phyloP scores from a whole-genome alignment of 257 asterid genomes.

The Solanum paucissectum region DNA sequence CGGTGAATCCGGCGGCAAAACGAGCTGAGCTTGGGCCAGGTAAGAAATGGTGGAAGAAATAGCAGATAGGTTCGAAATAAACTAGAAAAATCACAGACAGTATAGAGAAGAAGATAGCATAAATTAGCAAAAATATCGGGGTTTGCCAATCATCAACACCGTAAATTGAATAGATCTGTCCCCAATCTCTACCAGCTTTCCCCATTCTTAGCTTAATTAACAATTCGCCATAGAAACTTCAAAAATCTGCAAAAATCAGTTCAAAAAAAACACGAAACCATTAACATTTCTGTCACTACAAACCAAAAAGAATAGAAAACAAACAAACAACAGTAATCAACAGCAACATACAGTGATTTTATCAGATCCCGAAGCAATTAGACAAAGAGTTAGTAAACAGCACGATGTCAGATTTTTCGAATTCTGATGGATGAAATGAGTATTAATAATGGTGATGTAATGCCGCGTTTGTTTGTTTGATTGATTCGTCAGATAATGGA shows the following conservation, averaged over 20 bases:
- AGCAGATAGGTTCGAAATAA: conserved; percentile 73
- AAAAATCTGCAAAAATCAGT: neutral
- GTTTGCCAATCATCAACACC: conserved; percentile 91
- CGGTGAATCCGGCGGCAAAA: conserved; percentile 74
- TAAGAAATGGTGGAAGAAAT: conserved; percentile 32
- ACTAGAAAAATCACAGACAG: conserved; percentile 53
- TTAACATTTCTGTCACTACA: neutral
- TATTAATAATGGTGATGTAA: conserved; percentile 6
- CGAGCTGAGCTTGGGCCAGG: conserved; percentile 73
- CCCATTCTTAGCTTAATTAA: conserved; percentile 33
- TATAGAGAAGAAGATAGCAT: conserved; percentile 54
- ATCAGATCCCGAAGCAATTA: neutral
- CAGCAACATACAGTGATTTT: neutral
- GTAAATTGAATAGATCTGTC: conserved; percentile 94
- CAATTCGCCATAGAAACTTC: neutral
- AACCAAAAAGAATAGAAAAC: neutral
- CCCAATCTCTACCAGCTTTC: conserved; percentile 71
- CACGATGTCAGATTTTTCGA: neutral
- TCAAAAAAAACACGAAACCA: neutral
- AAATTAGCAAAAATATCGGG: conserved; percentile 54
- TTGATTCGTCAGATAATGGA: conserved; percentile 18
- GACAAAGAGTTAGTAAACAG: neutral
- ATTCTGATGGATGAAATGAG: conserved; percentile 5
- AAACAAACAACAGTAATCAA: neutral
- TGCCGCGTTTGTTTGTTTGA: conserved; percentile 25